Base-by-base conservation (phyloP, 345 rosid genomes). In the Bruguiera gymnorhiza region DNA sequence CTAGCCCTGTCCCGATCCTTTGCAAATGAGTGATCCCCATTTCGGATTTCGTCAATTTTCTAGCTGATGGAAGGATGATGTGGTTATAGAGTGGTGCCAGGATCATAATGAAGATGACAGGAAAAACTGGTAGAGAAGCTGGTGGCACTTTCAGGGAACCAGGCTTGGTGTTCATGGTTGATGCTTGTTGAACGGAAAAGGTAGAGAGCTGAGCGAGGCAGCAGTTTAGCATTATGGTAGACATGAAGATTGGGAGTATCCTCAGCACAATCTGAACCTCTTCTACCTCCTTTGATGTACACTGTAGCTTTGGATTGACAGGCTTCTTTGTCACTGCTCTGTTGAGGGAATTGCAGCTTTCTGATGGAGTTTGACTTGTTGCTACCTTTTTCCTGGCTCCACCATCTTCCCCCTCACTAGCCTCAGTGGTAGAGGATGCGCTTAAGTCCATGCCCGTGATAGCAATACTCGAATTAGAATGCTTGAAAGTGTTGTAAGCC, bases 121-220 rank as follows among this genome's bases (percentile, higher is more conserved):
- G 98, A 72, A 88, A 88, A 43, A 91, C 81, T 0, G 97, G 96
- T 43, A 94, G 91, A 20, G 98, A 90, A 11, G 98, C 96, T 0
- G 98, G 97, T 54, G 98, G 93, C 61, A 94, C 86, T 56, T 66
- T 81, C 9, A 89, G 69, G 63, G 87, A 82, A 30, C 92, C 94
- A 9, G 91, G 75, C 70, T 74, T 83, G n/a, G 96, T 91, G 67
- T 91, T 78, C 97, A 91, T 91, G 16, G 95, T 91, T 51, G 97
- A 84, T 57, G 96, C 92, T 85, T 94, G 97, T 60, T 94, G 97
- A 68, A 91, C 88, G 0, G 97, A 94, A 63, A 94, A 94, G 26
- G 96, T 91, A 0, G 94, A 91, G 69, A 94, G 98, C 73, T 94
- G 97, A 75, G 96, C 95, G n/a, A 94, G 89, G 78, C 98, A 94